Evolutionary conservation across 2,329 filamentous ascomycete species (phyloP).

Genomic region (Cryphonectria naterciae): DNA sequence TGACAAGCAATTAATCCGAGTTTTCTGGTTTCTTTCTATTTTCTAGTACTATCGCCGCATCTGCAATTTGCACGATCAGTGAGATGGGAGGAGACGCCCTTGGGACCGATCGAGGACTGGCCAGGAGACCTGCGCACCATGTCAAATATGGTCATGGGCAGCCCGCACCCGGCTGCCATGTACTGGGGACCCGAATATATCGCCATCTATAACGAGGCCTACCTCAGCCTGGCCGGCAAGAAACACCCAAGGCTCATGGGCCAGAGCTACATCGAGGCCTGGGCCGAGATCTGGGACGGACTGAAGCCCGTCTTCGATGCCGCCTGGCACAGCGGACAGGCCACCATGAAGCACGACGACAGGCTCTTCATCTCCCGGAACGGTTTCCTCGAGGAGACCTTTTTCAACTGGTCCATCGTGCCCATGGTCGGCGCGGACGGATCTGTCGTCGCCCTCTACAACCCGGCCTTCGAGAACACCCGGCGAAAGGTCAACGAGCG

Average conservation of each 20-base stretch:
- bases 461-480: slow-evolving; percentile 82
- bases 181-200: slow-evolving; percentile 72
- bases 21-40: slow-evolving; percentile 47
- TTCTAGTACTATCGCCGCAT: slow-evolving; percentile 66
- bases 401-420: slow-evolving; percentile 82
- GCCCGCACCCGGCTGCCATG: slow-evolving; percentile 74
- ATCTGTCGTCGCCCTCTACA: slow-evolving; percentile 75
- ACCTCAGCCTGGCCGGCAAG: slow-evolving; percentile 62
- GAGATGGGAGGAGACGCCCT: slow-evolving; percentile 73
- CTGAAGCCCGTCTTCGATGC: slow-evolving; percentile 70
- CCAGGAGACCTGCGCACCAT: slow-evolving; percentile 72
- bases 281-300: slow-evolving; percentile 75
- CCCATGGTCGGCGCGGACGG: slow-evolving; percentile 77
- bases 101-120: slow-evolving; percentile 80
- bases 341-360: slow-evolving; percentile 84
- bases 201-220: slow-evolving; percentile 75
- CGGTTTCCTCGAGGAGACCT: slow-evolving; percentile 76
- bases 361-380: slow-evolving; percentile 72
- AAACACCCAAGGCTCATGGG: slow-evolving; percentile 81
- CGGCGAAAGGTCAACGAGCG: slow-evolving; percentile 77
- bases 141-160: slow-evolving; percentile 82
- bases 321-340: slow-evolving; percentile 72
- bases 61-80: slow-evolving; percentile 72
- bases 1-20: background rate
- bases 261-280: slow-evolving; percentile 67